phyloP scores from a whole-genome alignment of 768 basidiomycete genomes.

The Russula foetens region DNA sequence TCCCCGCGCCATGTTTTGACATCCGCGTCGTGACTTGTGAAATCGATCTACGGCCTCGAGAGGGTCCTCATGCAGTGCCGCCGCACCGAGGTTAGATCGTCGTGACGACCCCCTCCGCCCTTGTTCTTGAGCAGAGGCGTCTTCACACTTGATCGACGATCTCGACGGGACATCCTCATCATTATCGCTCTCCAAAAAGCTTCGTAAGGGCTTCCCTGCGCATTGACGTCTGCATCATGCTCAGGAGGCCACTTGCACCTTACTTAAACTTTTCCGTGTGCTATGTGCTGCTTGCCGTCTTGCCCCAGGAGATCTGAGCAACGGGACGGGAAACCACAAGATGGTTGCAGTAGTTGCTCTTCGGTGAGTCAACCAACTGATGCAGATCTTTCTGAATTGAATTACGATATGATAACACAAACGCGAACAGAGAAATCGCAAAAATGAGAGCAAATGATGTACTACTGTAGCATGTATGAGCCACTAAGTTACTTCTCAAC shows the following conservation, averaged over 20 bases:
- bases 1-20: background rate
- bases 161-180: background rate
- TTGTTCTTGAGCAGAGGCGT: background rate
- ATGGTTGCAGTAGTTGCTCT: no score
- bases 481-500: conserved; percentile 27
- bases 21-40: background rate
- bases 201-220: conserved; percentile 7
- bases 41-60: background rate
- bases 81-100: background rate
- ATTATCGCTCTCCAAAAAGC: background rate
- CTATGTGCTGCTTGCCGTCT: background rate
- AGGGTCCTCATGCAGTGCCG: background rate
- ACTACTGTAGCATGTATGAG: background rate
- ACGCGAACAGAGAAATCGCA: background rate
- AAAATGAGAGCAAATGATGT: background rate
- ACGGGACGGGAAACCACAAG: no score
- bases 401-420: background rate
- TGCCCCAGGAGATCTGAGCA: no score
- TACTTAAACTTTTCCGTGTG: background rate
- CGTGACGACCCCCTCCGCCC: background rate
- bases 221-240: conserved; percentile 12
- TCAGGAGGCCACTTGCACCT: background rate
- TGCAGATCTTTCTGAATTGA: no score
- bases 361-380: no score
- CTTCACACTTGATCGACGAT: background rate